These are phyloP conservation scores for Clarireedia hainanense DNA, from an alignment of 2,329 filamentous ascomycete species.

Conservation along the genomic window DNA sequence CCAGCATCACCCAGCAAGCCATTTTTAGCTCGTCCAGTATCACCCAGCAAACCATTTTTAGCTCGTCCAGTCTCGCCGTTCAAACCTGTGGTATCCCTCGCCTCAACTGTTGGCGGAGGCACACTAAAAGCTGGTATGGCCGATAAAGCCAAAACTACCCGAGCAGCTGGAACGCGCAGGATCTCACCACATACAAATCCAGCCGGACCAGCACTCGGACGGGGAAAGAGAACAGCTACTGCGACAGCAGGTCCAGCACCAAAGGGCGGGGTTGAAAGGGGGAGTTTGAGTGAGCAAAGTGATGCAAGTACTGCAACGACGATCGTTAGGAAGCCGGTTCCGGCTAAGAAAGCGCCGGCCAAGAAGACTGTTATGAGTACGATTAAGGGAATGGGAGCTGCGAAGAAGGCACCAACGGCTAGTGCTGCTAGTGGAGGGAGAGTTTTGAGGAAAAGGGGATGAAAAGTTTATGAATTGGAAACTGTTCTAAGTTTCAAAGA, in stretches of 20 bases:
- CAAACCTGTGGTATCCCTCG: slow-evolving; percentile 39
- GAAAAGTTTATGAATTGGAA: not conserved
- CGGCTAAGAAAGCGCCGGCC: slow-evolving; percentile 32
- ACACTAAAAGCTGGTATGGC: slow-evolving; percentile 49
- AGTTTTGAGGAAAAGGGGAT: slow-evolving; percentile 26
- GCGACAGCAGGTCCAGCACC: slow-evolving; percentile 32
- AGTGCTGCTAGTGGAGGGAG: slow-evolving; percentile 29
- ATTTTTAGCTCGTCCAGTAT: slow-evolving; percentile 48
- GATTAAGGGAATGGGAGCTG: slow-evolving; percentile 43
- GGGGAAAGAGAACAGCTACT: slow-evolving; percentile 26
- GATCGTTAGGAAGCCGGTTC: slow-evolving; percentile 51
- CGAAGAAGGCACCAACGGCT: slow-evolving; percentile 42
- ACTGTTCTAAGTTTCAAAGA: not conserved
- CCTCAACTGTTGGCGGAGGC: slow-evolving; percentile 30
- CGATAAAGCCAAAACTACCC: slow-evolving; percentile 50
- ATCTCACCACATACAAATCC: slow-evolving; percentile 13
- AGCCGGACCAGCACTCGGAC: slow-evolving; percentile 12
- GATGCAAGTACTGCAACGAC: slow-evolving; percentile 34
- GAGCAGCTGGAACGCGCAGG: slow-evolving; percentile 38
- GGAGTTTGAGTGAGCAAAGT: slow-evolving; percentile 57
- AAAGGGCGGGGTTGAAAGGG: slow-evolving; percentile 42
- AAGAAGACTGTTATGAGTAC: slow-evolving; percentile 49
- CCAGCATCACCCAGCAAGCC: slow-evolving; percentile 46
- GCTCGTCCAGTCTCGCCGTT: slow-evolving; percentile 53
- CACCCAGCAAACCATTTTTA: slow-evolving; percentile 50